Percentiles rank a stretch among this genome's conserved stretches.
These are phyloP conservation scores for Solanum tacnaense DNA, from an alignment of 257 asterid species.

Conservation along the genomic window DNA sequence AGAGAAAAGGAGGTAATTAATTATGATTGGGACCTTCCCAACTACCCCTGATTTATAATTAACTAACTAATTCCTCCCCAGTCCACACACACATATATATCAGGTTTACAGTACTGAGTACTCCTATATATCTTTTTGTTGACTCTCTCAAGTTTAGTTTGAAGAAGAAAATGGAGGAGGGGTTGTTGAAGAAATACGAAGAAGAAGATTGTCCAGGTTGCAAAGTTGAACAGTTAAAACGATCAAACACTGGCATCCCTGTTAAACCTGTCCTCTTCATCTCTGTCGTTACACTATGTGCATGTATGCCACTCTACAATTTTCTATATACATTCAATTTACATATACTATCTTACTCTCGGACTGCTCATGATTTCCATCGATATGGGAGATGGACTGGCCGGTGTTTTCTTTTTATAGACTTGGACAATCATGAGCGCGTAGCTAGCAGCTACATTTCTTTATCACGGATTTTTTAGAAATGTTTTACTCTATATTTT, in stretches of 20 bases:
- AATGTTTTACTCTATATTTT: too few species aligned
- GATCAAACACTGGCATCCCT: conserved; percentile 24
- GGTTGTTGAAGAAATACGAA: background rate
- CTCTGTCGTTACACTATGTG: conserved; percentile 30
- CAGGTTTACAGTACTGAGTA: background rate
- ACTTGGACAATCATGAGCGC: too few species aligned
- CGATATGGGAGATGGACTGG: too few species aligned
- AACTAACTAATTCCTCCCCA: background rate
- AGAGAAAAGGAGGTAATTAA: too few species aligned
- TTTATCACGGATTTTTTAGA: too few species aligned
- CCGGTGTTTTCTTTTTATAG: too few species aligned
- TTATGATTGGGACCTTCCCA: background rate
- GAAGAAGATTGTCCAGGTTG: conserved; percentile 25
- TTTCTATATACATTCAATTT: background rate
- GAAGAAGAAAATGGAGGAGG: background rate
- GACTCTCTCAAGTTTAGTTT: background rate
- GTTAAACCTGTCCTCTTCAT: conserved; percentile 30
- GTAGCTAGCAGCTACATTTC: too few species aligned
- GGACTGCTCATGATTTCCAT: too few species aligned
- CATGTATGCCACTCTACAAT: background rate
- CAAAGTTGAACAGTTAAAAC: conserved; percentile 23
- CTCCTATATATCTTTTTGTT: too few species aligned
- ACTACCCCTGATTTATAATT: background rate
- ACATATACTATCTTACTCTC: background rate
- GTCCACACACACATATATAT: background rate